A percentile compares a stretch with the other conserved stretches of the same genome.
These are phyloP conservation scores for Pittosporum tobira DNA, from an alignment of 129 eudicot genomes.

Conservation along the genomic window DNA sequence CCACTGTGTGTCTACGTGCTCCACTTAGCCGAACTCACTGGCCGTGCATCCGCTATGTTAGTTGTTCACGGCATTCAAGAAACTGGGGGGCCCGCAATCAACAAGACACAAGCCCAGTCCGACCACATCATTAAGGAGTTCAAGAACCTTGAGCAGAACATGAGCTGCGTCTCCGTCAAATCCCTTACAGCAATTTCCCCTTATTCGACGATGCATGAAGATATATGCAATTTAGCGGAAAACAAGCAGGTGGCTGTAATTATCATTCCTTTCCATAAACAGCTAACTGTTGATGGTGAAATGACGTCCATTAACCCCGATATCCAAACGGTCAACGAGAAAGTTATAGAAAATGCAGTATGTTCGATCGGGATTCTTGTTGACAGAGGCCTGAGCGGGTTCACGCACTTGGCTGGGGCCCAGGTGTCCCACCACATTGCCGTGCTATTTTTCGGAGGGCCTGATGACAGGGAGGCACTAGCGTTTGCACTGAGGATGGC, in stretches of 20 bases:
- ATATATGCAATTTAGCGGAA: slow-evolving; percentile 23
- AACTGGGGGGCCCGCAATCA: slow-evolving; percentile 1
- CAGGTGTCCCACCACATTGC: slow-evolving; percentile 6
- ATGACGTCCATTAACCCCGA: slow-evolving; percentile 5
- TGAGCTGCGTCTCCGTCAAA: slow-evolving; percentile 5
- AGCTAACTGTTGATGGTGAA: slow-evolving; percentile 21
- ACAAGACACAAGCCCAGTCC: slow-evolving; percentile 9
- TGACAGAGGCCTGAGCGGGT: slow-evolving; percentile 23
- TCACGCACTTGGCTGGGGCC: background rate
- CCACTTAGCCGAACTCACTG: slow-evolving; percentile 21
- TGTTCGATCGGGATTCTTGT: slow-evolving; percentile 31
- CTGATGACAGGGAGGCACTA: slow-evolving; percentile 19
- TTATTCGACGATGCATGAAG: slow-evolving; percentile 22
- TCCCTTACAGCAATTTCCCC: slow-evolving; percentile 16
- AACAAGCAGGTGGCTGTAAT: slow-evolving; percentile 19
- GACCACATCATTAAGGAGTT: slow-evolving; percentile 16
- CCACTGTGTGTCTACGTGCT: slow-evolving; percentile 15
- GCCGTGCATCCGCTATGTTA: slow-evolving; percentile 14
- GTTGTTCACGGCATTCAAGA: slow-evolving; percentile 7
- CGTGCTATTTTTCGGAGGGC: slow-evolving; percentile 20
- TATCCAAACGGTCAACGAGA: slow-evolving; percentile 18
- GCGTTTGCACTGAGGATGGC: slow-evolving; percentile 12
- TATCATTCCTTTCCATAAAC: slow-evolving; percentile 29
- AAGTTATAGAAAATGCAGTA: slow-evolving; percentile 13
- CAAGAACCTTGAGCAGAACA: slow-evolving; percentile 5